Base-by-base conservation (phyloP, 148 eudicot species). In the Rheum nobile region DNA sequence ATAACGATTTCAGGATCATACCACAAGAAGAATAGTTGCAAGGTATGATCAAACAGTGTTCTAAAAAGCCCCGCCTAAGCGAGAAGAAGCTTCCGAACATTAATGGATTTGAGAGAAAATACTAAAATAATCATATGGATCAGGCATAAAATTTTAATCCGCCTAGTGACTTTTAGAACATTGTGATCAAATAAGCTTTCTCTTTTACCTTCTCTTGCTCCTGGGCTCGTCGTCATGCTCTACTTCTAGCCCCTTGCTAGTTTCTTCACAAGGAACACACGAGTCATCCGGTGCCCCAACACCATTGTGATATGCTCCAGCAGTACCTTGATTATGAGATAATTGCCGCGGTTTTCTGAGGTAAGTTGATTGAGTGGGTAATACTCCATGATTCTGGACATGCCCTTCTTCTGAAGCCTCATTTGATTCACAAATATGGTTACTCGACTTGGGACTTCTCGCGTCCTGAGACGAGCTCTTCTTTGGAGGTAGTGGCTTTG, bases 121-220 rank as follows among this genome's bases (percentile, higher is more conserved):
- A n/a, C n/a, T n/a, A n/a, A n/a, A n/a, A n/a, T n/a, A n/a, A n/a
- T n/a, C n/a, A n/a, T n/a, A n/a, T n/a, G n/a, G n/a, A n/a, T n/a
- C n/a, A n/a, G n/a, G n/a, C n/a, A n/a, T n/a, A n/a, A n/a, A n/a
- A n/a, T n/a, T n/a, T n/a, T n/a, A n/a, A n/a, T n/a, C n/a, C n/a
- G n/a, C n/a, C n/a, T n/a, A n/a, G n/a, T n/a, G n/a, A n/a, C n/a
- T n/a, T n/a, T n/a, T n/a, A n/a, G n/a, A n/a, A n/a, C n/a, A n/a
- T n/a, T n/a, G n/a, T n/a, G n/a, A n/a, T n/a, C n/a, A n/a, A 71
- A 68, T 77, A 78, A 74, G 89, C 96, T 86, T 90, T 89, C 87
- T 87, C 82, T 93, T 75, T 80, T 77, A 91, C 98, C 88, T 89
- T 90, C 88, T 88, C 83, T 94, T 94, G 75, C 77, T 76, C 83